Conservation (phyloP, 768 basidiomycete genomes). For the Trametes villosa region DNA sequence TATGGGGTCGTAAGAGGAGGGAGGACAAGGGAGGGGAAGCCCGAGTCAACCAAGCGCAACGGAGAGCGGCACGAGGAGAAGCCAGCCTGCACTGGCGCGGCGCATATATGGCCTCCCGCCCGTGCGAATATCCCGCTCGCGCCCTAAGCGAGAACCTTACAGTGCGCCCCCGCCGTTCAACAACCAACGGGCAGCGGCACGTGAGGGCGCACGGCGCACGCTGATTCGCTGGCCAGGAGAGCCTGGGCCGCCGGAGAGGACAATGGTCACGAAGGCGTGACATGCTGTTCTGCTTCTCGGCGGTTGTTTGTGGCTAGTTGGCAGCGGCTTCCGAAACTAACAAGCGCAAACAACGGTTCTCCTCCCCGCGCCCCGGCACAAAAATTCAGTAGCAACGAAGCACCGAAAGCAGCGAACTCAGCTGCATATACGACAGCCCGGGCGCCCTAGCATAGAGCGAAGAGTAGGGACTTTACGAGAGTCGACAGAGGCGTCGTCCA, state of each 20-base stretch:
- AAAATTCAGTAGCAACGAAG: no score
- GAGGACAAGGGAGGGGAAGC: no score
- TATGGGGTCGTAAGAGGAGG: no score
- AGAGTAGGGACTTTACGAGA: no score
- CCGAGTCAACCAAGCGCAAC: not conserved
- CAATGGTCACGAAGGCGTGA: not conserved
- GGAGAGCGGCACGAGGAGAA: not conserved
- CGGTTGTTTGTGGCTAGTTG: conserved; percentile 16
- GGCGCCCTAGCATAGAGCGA: no score
- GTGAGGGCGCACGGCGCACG: not conserved
- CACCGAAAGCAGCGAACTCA: no score
- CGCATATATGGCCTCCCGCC: not conserved
- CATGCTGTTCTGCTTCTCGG: not conserved
- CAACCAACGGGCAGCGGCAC: not conserved
- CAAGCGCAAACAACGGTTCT: conserved; percentile 8
- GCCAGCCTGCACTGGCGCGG: no score
- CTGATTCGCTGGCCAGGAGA: no score
- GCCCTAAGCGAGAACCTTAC: not conserved
- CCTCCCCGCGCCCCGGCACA: no score
- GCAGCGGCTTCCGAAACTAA: conserved; percentile 11
- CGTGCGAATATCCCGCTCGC: not conserved
- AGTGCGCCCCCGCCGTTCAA: not conserved
- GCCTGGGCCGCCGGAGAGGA: no score
- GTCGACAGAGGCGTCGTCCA: no score
- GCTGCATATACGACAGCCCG: no score